These are phyloP conservation scores for Oenanthe javanica DNA, from an alignment of 140 eudicot species.

Conservation along the genomic window DNA sequence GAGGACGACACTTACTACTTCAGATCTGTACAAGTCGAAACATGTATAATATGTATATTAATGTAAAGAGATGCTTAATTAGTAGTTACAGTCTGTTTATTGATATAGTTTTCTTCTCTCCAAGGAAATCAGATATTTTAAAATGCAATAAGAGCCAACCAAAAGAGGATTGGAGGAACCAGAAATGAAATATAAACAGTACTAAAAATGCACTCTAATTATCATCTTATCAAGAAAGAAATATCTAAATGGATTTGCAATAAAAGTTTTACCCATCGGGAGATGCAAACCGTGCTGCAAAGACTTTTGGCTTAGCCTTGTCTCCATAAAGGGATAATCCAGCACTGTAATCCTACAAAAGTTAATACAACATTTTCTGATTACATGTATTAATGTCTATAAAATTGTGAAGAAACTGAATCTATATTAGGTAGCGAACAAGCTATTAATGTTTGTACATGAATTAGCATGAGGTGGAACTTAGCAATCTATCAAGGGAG, in stretches of 20 bases:
- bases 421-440: not conserved
- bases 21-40: conserved; percentile 58
- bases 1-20: conserved; percentile 81
- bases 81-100: not conserved
- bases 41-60: conserved; percentile 18
- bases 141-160: not conserved
- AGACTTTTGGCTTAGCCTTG: conserved; percentile 86
- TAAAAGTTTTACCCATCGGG: conserved; percentile 72
- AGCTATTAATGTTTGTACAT: not conserved
- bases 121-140: not conserved
- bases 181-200: not conserved
- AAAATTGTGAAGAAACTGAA: not conserved
- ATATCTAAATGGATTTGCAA: not conserved
- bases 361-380: conserved; percentile 5
- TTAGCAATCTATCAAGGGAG: not conserved
- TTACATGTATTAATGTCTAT: not conserved
- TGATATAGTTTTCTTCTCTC: not conserved
- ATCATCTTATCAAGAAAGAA: not conserved
- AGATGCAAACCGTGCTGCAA: conserved; percentile 88
- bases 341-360: conserved; percentile 68
- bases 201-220: not conserved
- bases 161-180: not conserved
- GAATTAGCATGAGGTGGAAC: not conserved
- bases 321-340: conserved; percentile 93
- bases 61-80: not conserved